phyloP scores from a whole-genome alignment of 345 rosid species.

The Gossypium rotundifolium region DNA sequence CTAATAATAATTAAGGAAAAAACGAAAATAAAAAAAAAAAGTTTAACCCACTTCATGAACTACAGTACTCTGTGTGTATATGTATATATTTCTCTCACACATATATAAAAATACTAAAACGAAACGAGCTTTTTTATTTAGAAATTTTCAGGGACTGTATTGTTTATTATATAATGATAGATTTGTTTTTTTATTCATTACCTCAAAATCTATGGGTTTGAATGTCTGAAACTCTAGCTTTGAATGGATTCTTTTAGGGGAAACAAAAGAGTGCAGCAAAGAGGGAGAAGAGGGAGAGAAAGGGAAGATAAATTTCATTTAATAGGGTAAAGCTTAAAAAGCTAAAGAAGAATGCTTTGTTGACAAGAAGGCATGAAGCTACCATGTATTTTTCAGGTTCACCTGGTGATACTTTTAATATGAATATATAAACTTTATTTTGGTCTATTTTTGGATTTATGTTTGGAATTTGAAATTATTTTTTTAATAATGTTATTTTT shows the following conservation, averaged over 20 bases:
- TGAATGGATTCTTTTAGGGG: neutral
- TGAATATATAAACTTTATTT: too few species aligned
- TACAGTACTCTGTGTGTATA: neutral
- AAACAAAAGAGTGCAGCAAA: neutral
- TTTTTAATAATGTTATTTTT: too few species aligned
- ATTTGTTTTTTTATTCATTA: conserved; percentile 12
- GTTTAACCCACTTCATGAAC: neutral
- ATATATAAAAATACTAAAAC: neutral
- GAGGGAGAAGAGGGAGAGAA: neutral
- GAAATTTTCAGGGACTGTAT: neutral
- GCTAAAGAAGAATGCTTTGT: conserved; percentile 2
- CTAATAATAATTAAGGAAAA: neutral
- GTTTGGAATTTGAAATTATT: rapidly evolving
- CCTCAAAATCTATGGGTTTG: conserved; percentile 20
- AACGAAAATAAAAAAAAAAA: neutral
- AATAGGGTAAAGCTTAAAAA: neutral
- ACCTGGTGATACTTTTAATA: too few species aligned
- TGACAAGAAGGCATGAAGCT: conserved; percentile 3
- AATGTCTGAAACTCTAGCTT: conserved; percentile 24
- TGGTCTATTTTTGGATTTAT: too few species aligned
- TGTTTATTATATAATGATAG: neutral
- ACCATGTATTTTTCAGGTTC: neutral
- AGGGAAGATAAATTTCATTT: neutral
- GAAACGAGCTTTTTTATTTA: neutral
- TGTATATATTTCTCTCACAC: too few species aligned